Evolutionary conservation across 1,284 basidiomycete species (phyloP), one percentile per base, ranked within the genome.

Genomic region (Heterobasidion annosum): DNA sequence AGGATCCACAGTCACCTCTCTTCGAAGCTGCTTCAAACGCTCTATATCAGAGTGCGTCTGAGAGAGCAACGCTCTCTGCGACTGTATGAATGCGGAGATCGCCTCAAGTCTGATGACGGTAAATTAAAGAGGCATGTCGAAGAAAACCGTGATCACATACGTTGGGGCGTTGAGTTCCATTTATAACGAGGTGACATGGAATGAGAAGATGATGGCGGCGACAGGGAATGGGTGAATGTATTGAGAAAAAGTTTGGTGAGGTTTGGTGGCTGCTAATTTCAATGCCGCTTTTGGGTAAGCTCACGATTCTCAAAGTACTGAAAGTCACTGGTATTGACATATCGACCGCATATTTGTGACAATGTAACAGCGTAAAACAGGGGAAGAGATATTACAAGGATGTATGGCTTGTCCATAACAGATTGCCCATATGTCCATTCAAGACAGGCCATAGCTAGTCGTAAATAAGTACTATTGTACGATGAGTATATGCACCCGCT

Each of bases 21-120:
- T 63, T 54, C 70, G 74, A 18, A 83, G 67, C 34, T 66, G 63
- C 50, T 72, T 73, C 19, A 88, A 70, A 19, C 73, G 68, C 50
- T 74, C 75, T 64, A 88, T 78, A 68, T 88, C 84, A 60, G 73
- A 67, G 58, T 78, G 75, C 35, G 83, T 83, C 34, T 75, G 74
- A 48, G 74, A 72, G 45, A 88, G 75, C 51, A 85, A 61, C 33
- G 70, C 63, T 65, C 69, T 77, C 66, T 88, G 86, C 44, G 74
- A 71, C 56, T 78, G 71, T 59, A 88, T 77, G 68, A 82, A 88
- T 50, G 70, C 69, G 62, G 81, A 75, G 59, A 88, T 80, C 72
- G 82, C 82, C 69, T 83, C 73, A 62, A 15, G 50, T 57, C 48
- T 49, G 10, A 18, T 47, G 45, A 47, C 15, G 18, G n/a, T n/a